Percentiles rank a stretch among this genome's conserved stretches.
Conservation (phyloP, 257 asterid species). For the Gardenia jasminoides region DNA sequence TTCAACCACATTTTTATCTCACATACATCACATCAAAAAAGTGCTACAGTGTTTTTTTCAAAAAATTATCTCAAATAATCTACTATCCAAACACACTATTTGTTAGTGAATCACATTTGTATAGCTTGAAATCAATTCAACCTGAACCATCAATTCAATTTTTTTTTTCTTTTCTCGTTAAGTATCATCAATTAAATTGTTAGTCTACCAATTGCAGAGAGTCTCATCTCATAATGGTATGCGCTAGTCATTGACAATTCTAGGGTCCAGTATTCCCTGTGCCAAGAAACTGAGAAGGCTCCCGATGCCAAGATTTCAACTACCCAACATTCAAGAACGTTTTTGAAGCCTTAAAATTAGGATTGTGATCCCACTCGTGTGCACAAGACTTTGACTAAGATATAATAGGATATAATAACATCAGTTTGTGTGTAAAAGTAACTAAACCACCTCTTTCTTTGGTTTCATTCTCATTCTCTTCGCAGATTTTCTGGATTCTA, state of each 20-base stretch:
- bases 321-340: slow-evolving; percentile 34
- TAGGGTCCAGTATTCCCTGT: neutral
- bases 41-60: too few relatives aligned
- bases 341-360: slow-evolving; percentile 43
- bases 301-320: slow-evolving; percentile 20
- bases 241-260: neutral
- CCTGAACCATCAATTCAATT: too few relatives aligned
- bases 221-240: neutral
- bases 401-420: neutral
- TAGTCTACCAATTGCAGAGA: neutral
- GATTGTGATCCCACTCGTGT: slow-evolving; percentile 46
- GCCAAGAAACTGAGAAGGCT: slow-evolving; percentile 5
- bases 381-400: slow-evolving; percentile 37
- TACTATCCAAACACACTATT: too few relatives aligned
- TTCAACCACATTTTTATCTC: too few relatives aligned
- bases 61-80: too few relatives aligned
- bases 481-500: slow-evolving; percentile 29
- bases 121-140: too few relatives aligned
- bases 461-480: slow-evolving; percentile 10
- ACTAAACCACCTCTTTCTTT: neutral
- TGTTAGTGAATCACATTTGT: too few relatives aligned
- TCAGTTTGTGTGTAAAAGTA: neutral
- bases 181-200: neutral
- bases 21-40: too few relatives aligned
- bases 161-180: too few relatives aligned